phyloP scores from a whole-genome alignment of 169 alveolate genomes.

The Plasmodium blacklocki region DNA sequence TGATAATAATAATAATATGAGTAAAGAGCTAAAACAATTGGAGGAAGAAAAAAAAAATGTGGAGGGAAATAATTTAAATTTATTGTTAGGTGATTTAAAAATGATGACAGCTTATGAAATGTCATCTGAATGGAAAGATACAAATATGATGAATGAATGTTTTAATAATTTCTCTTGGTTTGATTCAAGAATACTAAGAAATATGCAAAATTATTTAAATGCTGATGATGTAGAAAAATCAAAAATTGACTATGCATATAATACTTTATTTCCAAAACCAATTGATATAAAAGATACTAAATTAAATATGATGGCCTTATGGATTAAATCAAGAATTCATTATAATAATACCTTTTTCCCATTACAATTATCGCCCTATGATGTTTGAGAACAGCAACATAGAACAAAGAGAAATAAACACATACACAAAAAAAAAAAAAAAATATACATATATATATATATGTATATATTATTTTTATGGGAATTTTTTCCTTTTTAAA shows the following conservation, averaged over 20 bases:
- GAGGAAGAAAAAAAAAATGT: conserved; percentile 59
- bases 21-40: conserved; percentile 24
- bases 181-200: conserved; percentile 75
- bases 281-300: conserved; percentile 75
- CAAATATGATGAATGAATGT: conserved; percentile 77
- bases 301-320: conserved; percentile 78
- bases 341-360: conserved; percentile 66
- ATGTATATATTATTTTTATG: too few species aligned
- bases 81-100: conserved; percentile 77
- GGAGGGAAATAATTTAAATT: conserved; percentile 59
- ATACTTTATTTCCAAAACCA: conserved; percentile 80
- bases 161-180: conserved; percentile 80
- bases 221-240: conserved; percentile 77
- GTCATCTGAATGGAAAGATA: conserved; percentile 83
- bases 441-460: too few species aligned
- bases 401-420: too few species aligned
- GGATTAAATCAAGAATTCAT: conserved; percentile 83
- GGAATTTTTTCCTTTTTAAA: too few species aligned
- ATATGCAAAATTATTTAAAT: conserved; percentile 76
- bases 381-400: not conserved
- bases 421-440: too few species aligned
- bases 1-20: conserved; percentile 9
- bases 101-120: conserved; percentile 79
- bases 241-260: conserved; percentile 80
- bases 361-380: conserved; percentile 54